These are phyloP conservation scores for Suillus fuscotomentosus DNA, from an alignment of 768 basidiomycete genomes.

Conservation along the genomic window DNA sequence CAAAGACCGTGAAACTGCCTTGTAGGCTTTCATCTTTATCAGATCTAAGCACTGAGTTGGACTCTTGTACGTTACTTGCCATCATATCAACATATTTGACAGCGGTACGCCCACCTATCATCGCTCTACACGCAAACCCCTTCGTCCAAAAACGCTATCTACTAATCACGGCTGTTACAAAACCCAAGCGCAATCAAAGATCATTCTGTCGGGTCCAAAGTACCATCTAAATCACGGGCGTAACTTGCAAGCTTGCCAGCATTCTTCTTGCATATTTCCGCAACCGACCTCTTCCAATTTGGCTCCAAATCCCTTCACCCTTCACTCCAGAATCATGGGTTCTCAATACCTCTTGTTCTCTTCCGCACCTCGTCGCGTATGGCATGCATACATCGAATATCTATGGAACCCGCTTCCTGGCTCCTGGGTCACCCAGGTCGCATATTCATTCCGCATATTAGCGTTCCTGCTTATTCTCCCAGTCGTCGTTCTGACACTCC, in stretches of 20 bases:
- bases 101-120: conserved; percentile 9
- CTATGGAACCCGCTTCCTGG: conserved; percentile 62
- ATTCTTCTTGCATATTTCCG: conserved; percentile 15
- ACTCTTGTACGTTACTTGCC: conserved; percentile 5
- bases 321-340: neutral
- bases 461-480: conserved; percentile 49
- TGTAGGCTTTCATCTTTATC: neutral
- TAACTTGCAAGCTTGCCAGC: conserved; percentile 12
- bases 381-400: conserved; percentile 59
- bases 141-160: conserved; percentile 1
- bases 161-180: neutral
- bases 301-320: conserved; percentile 9
- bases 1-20: neutral
- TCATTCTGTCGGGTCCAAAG: conserved; percentile 1
- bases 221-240: neutral
- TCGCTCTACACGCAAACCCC: conserved; percentile 5
- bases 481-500: conserved; percentile 59
- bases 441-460: conserved; percentile 63
- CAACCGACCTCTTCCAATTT: conserved; percentile 2
- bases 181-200: neutral
- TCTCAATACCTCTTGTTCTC: conserved; percentile 15
- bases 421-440: conserved; percentile 68
- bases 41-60: neutral
- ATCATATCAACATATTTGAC: conserved; percentile 7
- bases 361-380: conserved; percentile 44